phyloP scores from a whole-genome alignment of 805 yeast species.

The Blastobotrys mokoenaii region DNA sequence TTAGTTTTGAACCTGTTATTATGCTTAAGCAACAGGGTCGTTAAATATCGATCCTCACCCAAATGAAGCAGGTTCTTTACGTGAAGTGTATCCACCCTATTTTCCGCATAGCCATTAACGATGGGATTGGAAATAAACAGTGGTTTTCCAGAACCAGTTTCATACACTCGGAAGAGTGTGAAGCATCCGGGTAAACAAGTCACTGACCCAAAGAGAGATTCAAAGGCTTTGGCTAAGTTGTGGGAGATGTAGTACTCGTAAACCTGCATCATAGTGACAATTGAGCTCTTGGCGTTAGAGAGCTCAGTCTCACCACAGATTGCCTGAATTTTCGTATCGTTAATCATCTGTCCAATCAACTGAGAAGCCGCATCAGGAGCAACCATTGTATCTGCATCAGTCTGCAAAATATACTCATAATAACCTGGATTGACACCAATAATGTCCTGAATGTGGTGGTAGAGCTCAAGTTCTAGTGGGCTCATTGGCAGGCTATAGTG shows the following conservation, averaged over 20 bases:
- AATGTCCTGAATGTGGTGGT: constrained; percentile 45
- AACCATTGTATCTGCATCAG: constrained; percentile 58
- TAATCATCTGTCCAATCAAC: constrained; percentile 47
- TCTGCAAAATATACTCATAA: constrained; percentile 48
- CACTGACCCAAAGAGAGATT: constrained; percentile 52
- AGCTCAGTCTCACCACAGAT: constrained; percentile 56
- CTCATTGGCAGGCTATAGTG: constrained; percentile 55
- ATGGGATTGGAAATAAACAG: constrained; percentile 52
- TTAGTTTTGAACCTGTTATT: constrained; percentile 49
- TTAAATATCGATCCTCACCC: constrained; percentile 54
- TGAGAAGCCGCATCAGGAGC: constrained; percentile 46
- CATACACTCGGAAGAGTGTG: constrained; percentile 47
- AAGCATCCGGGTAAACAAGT: constrained; percentile 63
- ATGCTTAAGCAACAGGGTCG: constrained; percentile 47
- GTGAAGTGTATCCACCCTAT: constrained; percentile 50
- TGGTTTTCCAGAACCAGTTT: constrained; percentile 50
- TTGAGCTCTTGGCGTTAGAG: constrained; percentile 41
- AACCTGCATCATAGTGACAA: constrained; percentile 55
- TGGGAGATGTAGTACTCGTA: constrained; percentile 58
- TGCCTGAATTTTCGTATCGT: constrained; percentile 49
- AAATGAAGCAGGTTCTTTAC: constrained; percentile 50
- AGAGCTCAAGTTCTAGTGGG: constrained; percentile 46
- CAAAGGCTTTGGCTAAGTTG: constrained; percentile 56
- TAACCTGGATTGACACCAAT: constrained; percentile 52
- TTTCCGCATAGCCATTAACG: constrained; percentile 47